Evolutionary conservation across 768 basidiomycete species (phyloP), one percentile per base, ranked within the genome.

Genomic region (Kwoniella botswanensis): DNA sequence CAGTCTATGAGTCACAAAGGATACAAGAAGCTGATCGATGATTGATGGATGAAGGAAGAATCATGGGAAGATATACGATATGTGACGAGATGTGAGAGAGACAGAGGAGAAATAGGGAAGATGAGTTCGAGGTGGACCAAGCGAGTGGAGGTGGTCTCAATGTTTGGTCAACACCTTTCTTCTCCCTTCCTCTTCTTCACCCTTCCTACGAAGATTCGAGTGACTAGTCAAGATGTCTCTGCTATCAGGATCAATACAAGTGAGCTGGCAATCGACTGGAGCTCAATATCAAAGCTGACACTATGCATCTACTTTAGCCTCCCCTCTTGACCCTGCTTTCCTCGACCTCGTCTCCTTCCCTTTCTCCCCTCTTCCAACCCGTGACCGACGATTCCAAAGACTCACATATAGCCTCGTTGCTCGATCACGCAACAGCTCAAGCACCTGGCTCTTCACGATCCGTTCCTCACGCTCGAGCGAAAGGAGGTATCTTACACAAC

Each of bases 261-360:
- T 65, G n/a, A 65, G 64, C n/a, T 42, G n/a, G 7, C 35, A 7
- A 6, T 35, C 6, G 35, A 7, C 1, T 7, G 35, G 6, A 35
- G 7, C 35, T 35, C 6, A 6, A 35, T 1, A 35, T 7, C 35
- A 29, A 21, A 65, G 29, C 55, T 56, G 17, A 59, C 26, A 1
- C 2, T 12, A 13, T n/a, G 42, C 26, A 42, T 42, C 63, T 26
- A 15, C 22, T 50, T 42, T 65, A 80, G 77, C 80, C 82, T 15
- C 75, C 78, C 0, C 62, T 83, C 2, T 65, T 83, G 15, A 71
- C 77, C 53, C 72, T 83, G 29, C 73, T 83, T 4, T 78, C 76
- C n/a, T 79, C 79, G 4, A 73, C 79, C 2, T 78, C 80, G 3
- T 52, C 58, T 0, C 82, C 82, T 0, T 26, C 79, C 11, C 63